Conservation (phyloP, 2,329 filamentous ascomycete genomes). For the Diplodia intermedia region DNA sequence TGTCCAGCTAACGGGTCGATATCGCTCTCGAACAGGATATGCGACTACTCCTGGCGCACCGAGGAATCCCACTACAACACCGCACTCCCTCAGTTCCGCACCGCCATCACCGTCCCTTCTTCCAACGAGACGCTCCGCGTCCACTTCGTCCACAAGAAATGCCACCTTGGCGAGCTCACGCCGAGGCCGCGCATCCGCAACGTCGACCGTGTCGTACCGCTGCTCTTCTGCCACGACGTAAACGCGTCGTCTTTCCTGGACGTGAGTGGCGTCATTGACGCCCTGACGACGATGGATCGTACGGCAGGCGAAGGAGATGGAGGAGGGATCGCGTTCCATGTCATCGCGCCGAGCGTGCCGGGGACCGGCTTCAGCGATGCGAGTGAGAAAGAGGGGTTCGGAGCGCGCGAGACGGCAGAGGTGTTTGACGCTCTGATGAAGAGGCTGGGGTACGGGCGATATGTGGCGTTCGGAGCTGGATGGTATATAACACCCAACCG, state of each 20-base stretch:
- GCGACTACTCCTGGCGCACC: slow-evolving; percentile 69
- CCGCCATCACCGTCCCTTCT: slow-evolving; percentile 53
- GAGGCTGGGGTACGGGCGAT: slow-evolving; percentile 64
- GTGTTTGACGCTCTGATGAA: slow-evolving; percentile 67
- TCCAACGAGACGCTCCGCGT: slow-evolving; percentile 54
- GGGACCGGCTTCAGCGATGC: slow-evolving; percentile 73
- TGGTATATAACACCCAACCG: slow-evolving; percentile 44
- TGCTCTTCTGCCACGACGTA: slow-evolving; percentile 72
- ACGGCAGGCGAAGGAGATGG: background rate
- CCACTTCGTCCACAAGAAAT: slow-evolving; percentile 70
- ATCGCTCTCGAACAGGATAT: slow-evolving; percentile 61
- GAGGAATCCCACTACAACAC: slow-evolving; percentile 66
- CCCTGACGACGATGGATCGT: slow-evolving; percentile 51
- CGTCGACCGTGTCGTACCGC: slow-evolving; percentile 63
- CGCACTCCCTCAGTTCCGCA: slow-evolving; percentile 69
- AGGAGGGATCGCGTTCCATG: slow-evolving; percentile 60
- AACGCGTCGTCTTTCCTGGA: slow-evolving; percentile 68
- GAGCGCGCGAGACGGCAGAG: slow-evolving; percentile 61
- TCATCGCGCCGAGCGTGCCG: slow-evolving; percentile 71
- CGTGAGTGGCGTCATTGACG: slow-evolving; percentile 62
- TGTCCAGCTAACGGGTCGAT: background rate
- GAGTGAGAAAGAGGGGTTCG: slow-evolving; percentile 58
- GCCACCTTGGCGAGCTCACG: slow-evolving; percentile 14
- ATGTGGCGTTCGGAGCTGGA: slow-evolving; percentile 64
- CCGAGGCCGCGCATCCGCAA: slow-evolving; percentile 34